Evolutionary conservation across 2,329 filamentous ascomycete genomes (phyloP).

Genomic region (Cordyceps javanica): DNA sequence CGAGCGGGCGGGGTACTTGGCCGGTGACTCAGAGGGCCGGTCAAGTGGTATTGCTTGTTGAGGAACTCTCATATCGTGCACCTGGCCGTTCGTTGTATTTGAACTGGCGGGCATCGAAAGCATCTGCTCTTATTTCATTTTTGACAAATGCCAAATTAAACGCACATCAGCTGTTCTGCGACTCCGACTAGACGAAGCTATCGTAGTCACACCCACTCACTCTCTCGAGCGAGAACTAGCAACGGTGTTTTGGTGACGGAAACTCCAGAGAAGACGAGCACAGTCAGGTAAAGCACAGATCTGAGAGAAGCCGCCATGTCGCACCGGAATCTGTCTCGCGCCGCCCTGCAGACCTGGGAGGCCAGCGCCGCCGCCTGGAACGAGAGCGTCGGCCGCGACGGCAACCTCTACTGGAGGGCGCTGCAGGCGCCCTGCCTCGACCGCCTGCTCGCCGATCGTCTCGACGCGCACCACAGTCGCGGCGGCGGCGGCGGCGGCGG

Average conservation of each 20-base stretch:
- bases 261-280: background rate
- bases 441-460: slow-evolving; percentile 26
- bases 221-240: too few species aligned
- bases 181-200: too few species aligned
- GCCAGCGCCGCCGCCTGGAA: slow-evolving; percentile 38
- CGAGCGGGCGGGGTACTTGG: background rate
- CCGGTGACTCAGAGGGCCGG: background rate
- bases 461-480: too few species aligned
- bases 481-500: too few species aligned
- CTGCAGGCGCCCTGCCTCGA: slow-evolving; percentile 36
- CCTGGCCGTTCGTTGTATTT: too few species aligned
- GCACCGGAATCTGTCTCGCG: background rate
- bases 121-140: too few species aligned
- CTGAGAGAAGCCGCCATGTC: background rate
- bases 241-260: too few species aligned
- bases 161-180: too few species aligned
- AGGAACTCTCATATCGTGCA: background rate
- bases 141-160: too few species aligned
- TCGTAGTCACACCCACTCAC: too few species aligned
- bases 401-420: slow-evolving; percentile 39
- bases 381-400: slow-evolving; percentile 28
- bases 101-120: background rate
- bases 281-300: too few species aligned
- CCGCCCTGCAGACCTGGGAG: slow-evolving; percentile 32
- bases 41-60: background rate